These are phyloP conservation scores for Claviceps sp. DNA, from an alignment of 2,329 filamentous ascomycete genomes.

Conservation along the genomic window DNA sequence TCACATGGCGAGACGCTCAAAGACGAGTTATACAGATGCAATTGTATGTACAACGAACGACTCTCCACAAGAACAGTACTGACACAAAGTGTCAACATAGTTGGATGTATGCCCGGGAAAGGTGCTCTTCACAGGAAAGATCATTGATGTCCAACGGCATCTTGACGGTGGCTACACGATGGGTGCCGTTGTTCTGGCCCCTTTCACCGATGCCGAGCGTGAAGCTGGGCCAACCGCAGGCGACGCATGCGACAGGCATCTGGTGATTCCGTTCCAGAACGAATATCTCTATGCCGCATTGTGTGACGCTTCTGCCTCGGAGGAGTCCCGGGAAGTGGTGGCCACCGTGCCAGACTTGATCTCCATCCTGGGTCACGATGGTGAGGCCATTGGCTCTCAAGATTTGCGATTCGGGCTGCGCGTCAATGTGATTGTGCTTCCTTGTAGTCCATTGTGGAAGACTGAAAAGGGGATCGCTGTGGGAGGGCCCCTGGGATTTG, in stretches of 20 bases:
- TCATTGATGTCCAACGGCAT: slow-evolving; percentile 25
- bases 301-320: slow-evolving; percentile 17
- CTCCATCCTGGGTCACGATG: slow-evolving; percentile 26
- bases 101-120: slow-evolving; percentile 21
- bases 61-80: too few species aligned
- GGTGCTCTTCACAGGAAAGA: slow-evolving; percentile 26
- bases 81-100: not conserved
- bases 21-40: slow-evolving; percentile 16
- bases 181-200: slow-evolving; percentile 23
- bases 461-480: slow-evolving; percentile 20
- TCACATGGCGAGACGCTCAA: slow-evolving; percentile 16
- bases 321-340: slow-evolving; percentile 17
- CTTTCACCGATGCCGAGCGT: slow-evolving; percentile 18
- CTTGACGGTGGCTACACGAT: slow-evolving; percentile 27
- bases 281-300: slow-evolving; percentile 26
- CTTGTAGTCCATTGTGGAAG: slow-evolving; percentile 37
- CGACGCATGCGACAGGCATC: slow-evolving; percentile 15
- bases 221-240: slow-evolving; percentile 10
- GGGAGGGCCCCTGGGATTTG: slow-evolving; percentile 22
- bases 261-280: slow-evolving; percentile 29
- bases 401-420: slow-evolving; percentile 37
- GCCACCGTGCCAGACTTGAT: slow-evolving; percentile 25
- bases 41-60: slow-evolving; percentile 9
- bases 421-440: slow-evolving; percentile 35
- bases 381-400: slow-evolving; percentile 35